Conservation (phyloP, 2,329 filamentous ascomycete genomes). For the Colletotrichum sp. region DNA sequence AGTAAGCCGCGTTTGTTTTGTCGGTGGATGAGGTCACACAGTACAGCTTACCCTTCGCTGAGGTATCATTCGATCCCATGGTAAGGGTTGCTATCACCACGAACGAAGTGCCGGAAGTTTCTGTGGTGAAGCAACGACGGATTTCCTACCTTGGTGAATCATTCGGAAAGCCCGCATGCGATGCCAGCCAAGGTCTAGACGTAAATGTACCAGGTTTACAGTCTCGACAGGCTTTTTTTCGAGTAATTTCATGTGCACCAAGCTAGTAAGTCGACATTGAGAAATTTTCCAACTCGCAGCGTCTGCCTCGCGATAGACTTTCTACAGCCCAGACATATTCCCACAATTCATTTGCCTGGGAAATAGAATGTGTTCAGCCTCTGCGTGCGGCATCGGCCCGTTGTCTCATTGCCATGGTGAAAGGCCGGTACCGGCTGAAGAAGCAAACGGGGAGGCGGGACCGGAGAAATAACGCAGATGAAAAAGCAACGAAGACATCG, state of each 20-base stretch:
- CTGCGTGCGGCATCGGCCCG: background rate
- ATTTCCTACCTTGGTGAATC: background rate
- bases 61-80: background rate
- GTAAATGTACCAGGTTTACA: background rate
- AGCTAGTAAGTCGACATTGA: background rate
- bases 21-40: slow-evolving; percentile 14
- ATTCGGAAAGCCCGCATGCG: background rate
- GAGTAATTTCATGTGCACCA: background rate
- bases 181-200: rapidly evolving
- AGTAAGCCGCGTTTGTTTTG: background rate
- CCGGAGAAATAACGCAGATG: background rate
- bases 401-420: background rate
- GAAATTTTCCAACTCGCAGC: background rate
- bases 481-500: background rate
- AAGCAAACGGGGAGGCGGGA: background rate
- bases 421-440: background rate
- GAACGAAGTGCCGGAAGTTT: background rate
- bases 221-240: background rate
- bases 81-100: background rate
- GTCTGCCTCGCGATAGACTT: background rate
- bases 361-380: background rate
- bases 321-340: background rate
- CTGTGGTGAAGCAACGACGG: background rate
- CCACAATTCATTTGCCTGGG: background rate
- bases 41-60: background rate